Evolutionary conservation across 345 rosid species (phyloP), one percentile per base, ranked within the genome.

Genomic region (Melaleuca quinquenervia): DNA sequence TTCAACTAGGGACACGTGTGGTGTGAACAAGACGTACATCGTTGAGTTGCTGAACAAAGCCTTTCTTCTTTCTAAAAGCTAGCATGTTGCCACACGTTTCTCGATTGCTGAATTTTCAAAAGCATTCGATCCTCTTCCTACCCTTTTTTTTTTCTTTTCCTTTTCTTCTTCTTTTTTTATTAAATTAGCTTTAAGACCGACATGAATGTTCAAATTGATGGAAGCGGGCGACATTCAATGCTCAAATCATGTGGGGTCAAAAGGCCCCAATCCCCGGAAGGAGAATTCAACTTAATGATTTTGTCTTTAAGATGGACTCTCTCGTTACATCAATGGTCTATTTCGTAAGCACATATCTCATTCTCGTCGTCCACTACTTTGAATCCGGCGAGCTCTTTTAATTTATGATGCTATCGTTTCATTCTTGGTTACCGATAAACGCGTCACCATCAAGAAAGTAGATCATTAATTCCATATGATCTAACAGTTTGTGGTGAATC

Each of bases 121-220:
- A 22, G 48, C 78, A 18, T 48, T 70, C 78, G 78, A 70, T 36
- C 48, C 4, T 2, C 41, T 4, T 41, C 26, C 78, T 7, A 51
- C 1, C 7, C 6, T 1, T 32, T 3, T 1, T 0, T 1, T 8
- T 12, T 24, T 20, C 41, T 2, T 5, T 6, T 1, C 0, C 12
- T 16, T 1, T 52, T 20, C 20, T 15, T 6, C 53, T 52, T 15
- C 32, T 58, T 5, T 2, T 8, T 7, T 64, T 16, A 0, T 41
- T 41, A 32, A 1, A 8, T 36, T n/a, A n/a, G n/a, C n/a, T n/a
- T 70, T 2, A 8, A 9, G 5, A 5, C 78, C 26, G 26, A 36
- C 78, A 2, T 0, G 48, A 18, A 32, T 12, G 78, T 9, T 70
- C 78, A 18, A 5, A 70, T 6, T 24, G 2, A 36, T 5, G 48